Evolutionary conservation across 352 stramenopile species (phyloP), one percentile per base, ranked within the genome.

Genomic region (Phytophthora fragariae): DNA sequence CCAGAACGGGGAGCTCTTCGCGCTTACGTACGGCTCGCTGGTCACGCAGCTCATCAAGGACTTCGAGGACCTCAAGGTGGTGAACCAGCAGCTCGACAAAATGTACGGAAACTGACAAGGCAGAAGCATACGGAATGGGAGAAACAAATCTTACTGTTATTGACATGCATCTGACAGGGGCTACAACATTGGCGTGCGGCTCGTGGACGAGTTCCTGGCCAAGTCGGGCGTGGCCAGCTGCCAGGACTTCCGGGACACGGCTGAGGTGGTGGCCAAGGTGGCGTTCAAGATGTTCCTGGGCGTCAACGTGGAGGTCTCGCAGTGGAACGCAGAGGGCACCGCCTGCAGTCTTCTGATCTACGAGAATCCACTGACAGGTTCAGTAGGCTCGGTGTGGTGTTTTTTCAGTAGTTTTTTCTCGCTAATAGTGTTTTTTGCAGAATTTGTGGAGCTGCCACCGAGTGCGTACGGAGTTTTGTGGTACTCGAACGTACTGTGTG

Each of bases 231-330:
- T 96, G 7, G 79, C 63, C 58, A 79, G 54, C 53, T 98, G 93
- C 75, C 70, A 85, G 60, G 92, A 98, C 76, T 97, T 99, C 50
- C 85, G 86, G 39, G 96, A 99, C 65, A 99, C 97, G 15, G 86
- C 94, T 31, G 96, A 99, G 58, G 92, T 99, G 29, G 89, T 99
- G 62, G 90, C 95, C 41, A 98, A 99, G 68, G 92, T 98, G 29
- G 97, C 95, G 7, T 99, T 99, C 73, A 98, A 98, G 77, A 99
- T 99, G 98, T 99, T 99, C 73, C 77, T 99, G 21, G 98, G 98
- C n/a, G 91, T 99, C 61, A 95, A 88, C 52, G 92, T 89, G 37
- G 97, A 99, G 39, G 88, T 98, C 5, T 65, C 81, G 29, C 89
- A 95, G 72, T 98, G 96, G 88, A 97, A 97, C 71, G 77, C 83